Evolutionary conservation across 148 eudicot genomes (phyloP).

Genomic region (Fagopyrum tataricum): DNA sequence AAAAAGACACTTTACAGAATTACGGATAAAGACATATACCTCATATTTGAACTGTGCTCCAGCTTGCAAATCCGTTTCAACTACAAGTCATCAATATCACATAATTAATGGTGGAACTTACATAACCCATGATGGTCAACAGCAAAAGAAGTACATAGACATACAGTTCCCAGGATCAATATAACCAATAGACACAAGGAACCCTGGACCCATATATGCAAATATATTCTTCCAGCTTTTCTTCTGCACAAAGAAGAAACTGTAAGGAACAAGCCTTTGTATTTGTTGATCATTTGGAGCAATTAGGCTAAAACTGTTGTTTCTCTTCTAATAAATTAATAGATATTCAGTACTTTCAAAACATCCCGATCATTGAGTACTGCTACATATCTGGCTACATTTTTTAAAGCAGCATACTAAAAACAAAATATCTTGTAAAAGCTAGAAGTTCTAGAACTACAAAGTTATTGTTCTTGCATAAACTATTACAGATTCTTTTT

Average conservation of each 20-base stretch:
- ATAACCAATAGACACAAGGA: conserved; percentile 90
- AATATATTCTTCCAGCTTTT: conserved; percentile 91
- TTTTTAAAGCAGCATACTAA: background rate
- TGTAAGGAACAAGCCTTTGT: background rate
- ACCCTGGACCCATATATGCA: conserved; percentile 89
- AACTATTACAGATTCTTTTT: background rate
- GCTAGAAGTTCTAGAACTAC: background rate
- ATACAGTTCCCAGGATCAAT: conserved; percentile 98
- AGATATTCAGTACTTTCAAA: too few relatives aligned
- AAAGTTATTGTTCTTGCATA: background rate
- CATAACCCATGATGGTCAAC: background rate
- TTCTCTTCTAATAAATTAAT: background rate
- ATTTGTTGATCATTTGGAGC: background rate
- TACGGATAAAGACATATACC: conserved; percentile 35
- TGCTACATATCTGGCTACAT: background rate
- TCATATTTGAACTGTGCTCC: conserved; percentile 88
- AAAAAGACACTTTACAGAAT: background rate
- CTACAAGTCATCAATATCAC: conserved; percentile 33
- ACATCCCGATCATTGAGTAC: background rate
- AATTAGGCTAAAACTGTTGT: background rate
- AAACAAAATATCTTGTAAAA: background rate
- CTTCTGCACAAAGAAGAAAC: conserved; percentile 36
- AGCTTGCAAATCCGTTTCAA: conserved; percentile 87
- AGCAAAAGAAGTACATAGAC: conserved; percentile 17
- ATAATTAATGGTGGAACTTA: conserved; percentile 14